phyloP scores from a whole-genome alignment of 179 eudicot species.

The Corrigiola litoralis region DNA sequence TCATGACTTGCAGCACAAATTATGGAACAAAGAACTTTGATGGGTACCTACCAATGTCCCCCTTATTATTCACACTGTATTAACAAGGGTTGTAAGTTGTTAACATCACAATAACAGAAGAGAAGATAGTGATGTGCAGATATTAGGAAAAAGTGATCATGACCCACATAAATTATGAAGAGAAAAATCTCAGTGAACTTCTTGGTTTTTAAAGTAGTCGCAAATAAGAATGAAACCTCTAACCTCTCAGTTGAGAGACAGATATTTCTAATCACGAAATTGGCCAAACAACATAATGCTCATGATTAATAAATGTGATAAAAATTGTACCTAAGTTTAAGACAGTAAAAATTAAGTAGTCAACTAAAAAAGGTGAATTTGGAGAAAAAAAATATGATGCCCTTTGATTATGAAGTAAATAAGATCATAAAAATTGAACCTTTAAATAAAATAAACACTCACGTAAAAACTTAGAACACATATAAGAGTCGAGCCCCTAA shows the following conservation, averaged over 20 bases:
- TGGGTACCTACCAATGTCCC: conserved; percentile 20
- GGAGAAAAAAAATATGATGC: neutral
- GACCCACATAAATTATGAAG: conserved; percentile 14
- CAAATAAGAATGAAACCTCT: too few species aligned
- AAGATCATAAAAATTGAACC: conserved; percentile 18
- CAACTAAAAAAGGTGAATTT: too few species aligned
- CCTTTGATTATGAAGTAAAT: neutral
- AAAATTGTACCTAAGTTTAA: too few species aligned
- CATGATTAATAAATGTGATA: too few species aligned
- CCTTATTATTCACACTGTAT: conserved; percentile 3
- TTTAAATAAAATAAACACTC: conserved; percentile 17
- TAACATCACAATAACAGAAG: conserved; percentile 14
- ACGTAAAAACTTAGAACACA: too few species aligned
- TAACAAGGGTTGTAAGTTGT: neutral
- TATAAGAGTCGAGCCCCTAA: too few species aligned
- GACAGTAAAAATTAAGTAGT: too few species aligned
- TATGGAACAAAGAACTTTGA: neutral
- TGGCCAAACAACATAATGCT: too few species aligned
- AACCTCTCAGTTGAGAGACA: too few species aligned
- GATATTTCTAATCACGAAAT: too few species aligned
- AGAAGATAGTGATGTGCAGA: conserved; percentile 16
- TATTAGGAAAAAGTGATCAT: conserved; percentile 23
- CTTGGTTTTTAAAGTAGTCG: too few species aligned
- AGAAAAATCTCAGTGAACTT: neutral
- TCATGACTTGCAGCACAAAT: conserved; percentile 14